Base-by-base conservation (phyloP, 345 rosid species). In the Limnanthes douglasii region DNA sequence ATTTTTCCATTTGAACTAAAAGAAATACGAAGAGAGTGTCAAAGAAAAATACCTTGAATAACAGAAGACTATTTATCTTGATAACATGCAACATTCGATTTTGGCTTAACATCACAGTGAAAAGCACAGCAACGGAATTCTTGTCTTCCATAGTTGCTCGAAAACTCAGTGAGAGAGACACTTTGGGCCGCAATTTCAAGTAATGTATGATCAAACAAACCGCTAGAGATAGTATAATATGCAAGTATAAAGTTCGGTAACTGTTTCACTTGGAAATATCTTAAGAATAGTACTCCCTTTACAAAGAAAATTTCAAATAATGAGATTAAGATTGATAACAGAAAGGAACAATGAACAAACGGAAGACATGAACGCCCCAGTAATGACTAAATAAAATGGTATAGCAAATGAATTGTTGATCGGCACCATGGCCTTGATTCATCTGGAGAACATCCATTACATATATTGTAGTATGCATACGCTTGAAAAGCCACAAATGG, bases 221-320 rank as follows among this genome's bases (percentile, higher is more conserved):
- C 11, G 92, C 76, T 54, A 77, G 48, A 34, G 79, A 68, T 21
- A 84, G 54, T 41, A 84, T 61, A 3, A 95, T 95, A 77, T 52
- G 95, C 98, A 16, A 84, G 84, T 12, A 90, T 72, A 75, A 90
- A 90, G 61, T 84, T 90, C 34, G 98, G 98, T 57, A 90, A 45
- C 62, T 84, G 95, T 50, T 80, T 84, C 4, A 74, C 46, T 32
- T 70, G 75, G 61, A 90, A 90, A 59, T 79, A 84, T 40, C 42
- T 77, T 65, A 90, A 64, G 72, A 90, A 84, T 18, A 95, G 95
- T 41, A 74, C 92, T 54, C 84, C 75, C 92, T 95, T 90, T 54
- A 44, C 39, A 53, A 12, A 15, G 18, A 48, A 52, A 18, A n/a
- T 21, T 14, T 6, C 6, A 41, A 32, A 1, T 11, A 37, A 22